Base-by-base conservation (phyloP, 768 basidiomycete genomes). In the Amanita phalloides region DNA sequence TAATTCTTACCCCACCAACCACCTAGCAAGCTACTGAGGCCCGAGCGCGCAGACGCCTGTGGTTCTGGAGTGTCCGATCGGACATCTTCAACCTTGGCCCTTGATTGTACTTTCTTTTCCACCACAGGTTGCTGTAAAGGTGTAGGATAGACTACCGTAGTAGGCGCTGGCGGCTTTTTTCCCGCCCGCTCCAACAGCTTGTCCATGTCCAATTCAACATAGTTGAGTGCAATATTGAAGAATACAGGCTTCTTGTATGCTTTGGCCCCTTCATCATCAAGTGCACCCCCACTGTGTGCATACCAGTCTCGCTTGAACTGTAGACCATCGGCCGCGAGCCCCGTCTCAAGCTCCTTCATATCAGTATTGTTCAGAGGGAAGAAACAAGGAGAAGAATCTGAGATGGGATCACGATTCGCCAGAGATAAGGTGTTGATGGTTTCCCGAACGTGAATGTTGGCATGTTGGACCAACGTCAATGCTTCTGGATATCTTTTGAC, bases 141-240 rank as follows among this genome's bases (percentile, higher is more conserved):
- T 11, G 52, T 59, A 26, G 13, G 10, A 38, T 57, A 51, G 2
- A 60, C 56, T 11, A 66, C 59, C 4, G 60, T 56, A 42, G 51
- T 54, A 39, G 56, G 54, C n/a, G 60, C 57, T 1, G 67, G 50
- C 10, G 64, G 62, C 42, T 71, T 63, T 68, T 81, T 83, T 1
- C 91, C 91, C 3, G 84, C 87, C 14, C 85, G 72, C 53, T 75
- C 77, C 59, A 81, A 68, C 53, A 96, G 66, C 47, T 78, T 69
- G 42, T 89, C 86, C 81, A 93, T 84, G 60, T 93, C 88, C 54
- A 92, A 66, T 56, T 87, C 81, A 50, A 90, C 83, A 61, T 95
- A 96, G 66, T 95, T 96, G 60, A 93, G 80, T 14, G 91, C 93
- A 55, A 91, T 86, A 63, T 96, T 90, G 67, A 94, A 96, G 72